These are phyloP conservation scores for Pythium biforme DNA, from an alignment of 352 stramenopile genomes.

Conservation along the genomic window DNA sequence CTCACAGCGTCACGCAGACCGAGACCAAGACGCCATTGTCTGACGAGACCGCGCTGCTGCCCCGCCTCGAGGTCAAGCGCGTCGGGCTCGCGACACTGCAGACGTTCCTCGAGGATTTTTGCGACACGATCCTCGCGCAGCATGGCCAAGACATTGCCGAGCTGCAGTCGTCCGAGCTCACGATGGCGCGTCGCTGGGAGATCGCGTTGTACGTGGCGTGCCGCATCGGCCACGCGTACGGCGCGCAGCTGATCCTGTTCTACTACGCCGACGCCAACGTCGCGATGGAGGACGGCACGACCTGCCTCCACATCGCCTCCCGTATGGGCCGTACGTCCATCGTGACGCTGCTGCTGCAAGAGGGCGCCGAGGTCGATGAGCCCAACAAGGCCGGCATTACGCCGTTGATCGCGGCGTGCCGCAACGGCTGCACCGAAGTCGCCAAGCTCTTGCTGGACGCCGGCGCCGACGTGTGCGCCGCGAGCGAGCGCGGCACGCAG, in stretches of 20 bases:
- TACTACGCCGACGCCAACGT: conserved; percentile 70
- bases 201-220: conserved; percentile 73
- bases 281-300: conserved; percentile 55
- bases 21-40: background rate
- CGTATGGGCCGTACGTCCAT: conserved; percentile 70
- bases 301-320: conserved; percentile 70
- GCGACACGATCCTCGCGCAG: conserved; percentile 58
- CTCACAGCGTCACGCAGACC: background rate
- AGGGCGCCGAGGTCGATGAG: conserved; percentile 62
- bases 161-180: conserved; percentile 45
- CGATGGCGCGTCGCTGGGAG: conserved; percentile 58
- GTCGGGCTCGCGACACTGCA: conserved; percentile 70
- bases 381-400: conserved; percentile 64
- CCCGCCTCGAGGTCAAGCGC: conserved; percentile 51
- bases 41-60: conserved; percentile 29
- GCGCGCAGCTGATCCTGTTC: conserved; percentile 71
- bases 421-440: conserved; percentile 57
- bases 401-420: conserved; percentile 66
- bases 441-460: conserved; percentile 53
- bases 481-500: conserved; percentile 57
- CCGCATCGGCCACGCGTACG: conserved; percentile 71
- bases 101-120: conserved; percentile 81
- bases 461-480: conserved; percentile 40
- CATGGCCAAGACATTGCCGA: conserved; percentile 67
- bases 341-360: conserved; percentile 57